Evolutionary conservation across 2,329 filamentous ascomycete species (phyloP), one percentile per base, ranked within the genome.

Genomic region (Ophioceras dolichostomum): DNA sequence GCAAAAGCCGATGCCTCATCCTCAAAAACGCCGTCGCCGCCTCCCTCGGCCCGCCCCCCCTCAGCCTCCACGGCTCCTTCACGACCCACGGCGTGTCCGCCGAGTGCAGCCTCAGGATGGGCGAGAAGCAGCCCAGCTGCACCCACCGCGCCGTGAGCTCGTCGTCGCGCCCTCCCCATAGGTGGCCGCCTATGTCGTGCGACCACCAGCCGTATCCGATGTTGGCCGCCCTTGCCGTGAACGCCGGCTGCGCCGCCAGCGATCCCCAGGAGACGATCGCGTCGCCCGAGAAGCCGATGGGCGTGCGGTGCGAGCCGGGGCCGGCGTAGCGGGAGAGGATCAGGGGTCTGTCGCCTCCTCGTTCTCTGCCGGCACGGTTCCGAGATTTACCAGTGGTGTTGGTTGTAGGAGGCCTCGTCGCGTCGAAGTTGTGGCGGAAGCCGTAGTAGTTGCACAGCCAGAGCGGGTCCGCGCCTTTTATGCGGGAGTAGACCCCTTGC

Each of bases 131-230:
- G 5, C 75, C 76, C 2, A 73, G 60, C 47, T 80, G 76, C 1
- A 76, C 62, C 76, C 75, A 80, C 14, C 76, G 64, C 2, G 68
- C 63, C 2, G 65, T 61, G 7, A 78, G 57, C 46, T 80, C 71
- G 36, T 77, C 74, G 35, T 75, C 70, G 5, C 68, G 65, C 28
- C 54, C 55, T 4, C 76, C 76, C 2, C 54, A 49, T 45, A 71
- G 68, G 48, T 80, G 76, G 0, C 76, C 76, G n/a, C 76, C 76
- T 20, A 80, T 76, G 43, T 80, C 76, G 49, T 80, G 75, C 35
- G 69, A 75, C 76, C 76, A 80, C 74, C 75, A 79, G 2, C 74
- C 76, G 43, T 75, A 80, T 1, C 76, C 76, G 41, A 80, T 76
- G 50, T 81, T 80, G 9, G 72, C 75, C 0, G 76, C 72, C 0